Percentiles rank a stretch among this genome's conserved stretches.
These are phyloP conservation scores for Agaricus bisporus DNA, from an alignment of 768 basidiomycete species.

Conservation along the genomic window DNA sequence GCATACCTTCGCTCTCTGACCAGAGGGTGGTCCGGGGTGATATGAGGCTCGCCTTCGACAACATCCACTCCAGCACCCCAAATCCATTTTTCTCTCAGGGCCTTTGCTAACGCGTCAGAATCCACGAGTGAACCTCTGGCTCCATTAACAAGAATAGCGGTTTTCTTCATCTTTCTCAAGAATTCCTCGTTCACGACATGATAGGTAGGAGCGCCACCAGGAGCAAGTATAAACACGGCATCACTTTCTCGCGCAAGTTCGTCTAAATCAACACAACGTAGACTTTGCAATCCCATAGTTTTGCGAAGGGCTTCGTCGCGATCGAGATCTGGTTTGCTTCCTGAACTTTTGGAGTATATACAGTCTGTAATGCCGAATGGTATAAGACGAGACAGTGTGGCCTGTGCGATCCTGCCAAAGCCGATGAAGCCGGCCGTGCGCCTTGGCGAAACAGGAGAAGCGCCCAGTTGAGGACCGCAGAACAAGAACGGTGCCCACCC, in stretches of 20 bases:
- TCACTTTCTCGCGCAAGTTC: constrained; percentile 77
- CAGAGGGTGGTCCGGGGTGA: constrained; percentile 70
- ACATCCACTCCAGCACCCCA: constrained; percentile 95
- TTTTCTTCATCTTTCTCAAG: constrained; percentile 79
- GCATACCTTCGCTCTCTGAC: constrained; percentile 68
- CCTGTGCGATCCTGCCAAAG: constrained; percentile 91
- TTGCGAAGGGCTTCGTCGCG: constrained; percentile 29
- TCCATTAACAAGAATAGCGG: constrained; percentile 78
- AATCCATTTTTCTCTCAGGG: constrained; percentile 71
- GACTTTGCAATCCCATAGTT: constrained; percentile 27
- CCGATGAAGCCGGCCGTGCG: constrained; percentile 88
- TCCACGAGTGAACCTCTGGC: constrained; percentile 86
- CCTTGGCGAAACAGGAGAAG: constrained; percentile 37
- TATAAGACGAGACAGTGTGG: constrained; percentile 69
- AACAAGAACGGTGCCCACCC: constrained; percentile 81
- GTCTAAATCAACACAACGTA: constrained; percentile 56
- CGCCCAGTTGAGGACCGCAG: constrained; percentile 77
- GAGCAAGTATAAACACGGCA: constrained; percentile 78
- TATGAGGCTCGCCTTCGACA: constrained; percentile 84
- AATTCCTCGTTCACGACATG: constrained; percentile 71
- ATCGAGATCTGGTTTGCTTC: constrained; percentile 39
- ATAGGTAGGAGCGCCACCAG: constrained; percentile 63
- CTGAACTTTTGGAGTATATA: constrained; percentile 59
- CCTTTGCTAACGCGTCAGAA: constrained; percentile 79
- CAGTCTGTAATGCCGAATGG: constrained; percentile 78